Evolutionary conservation across 164 flowering plant genomes (phyloP), one percentile per base, ranked within the genome.

Genomic region (Vitis labrusca): DNA sequence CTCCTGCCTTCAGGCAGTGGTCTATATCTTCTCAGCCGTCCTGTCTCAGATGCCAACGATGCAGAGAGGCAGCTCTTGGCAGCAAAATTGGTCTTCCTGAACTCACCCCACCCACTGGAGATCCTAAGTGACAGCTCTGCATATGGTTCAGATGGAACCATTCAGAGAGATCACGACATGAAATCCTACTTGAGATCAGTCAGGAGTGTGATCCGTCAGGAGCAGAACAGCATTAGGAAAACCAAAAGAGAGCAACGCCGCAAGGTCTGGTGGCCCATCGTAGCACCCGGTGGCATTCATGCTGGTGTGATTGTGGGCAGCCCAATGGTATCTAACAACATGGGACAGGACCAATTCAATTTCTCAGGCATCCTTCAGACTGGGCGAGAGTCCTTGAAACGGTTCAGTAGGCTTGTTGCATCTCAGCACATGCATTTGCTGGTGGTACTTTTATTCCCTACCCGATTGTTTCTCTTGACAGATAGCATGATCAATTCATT

Each of bases 1-100:
- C 94, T 96, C n/a, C 99, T 96, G 67, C 99, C 99, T 29, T 80
- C 90, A 0, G 99, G 99, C 64, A 86, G 87, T 52, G 99, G 99
- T 44, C 78, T 96, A 30, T 96, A 93, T 69, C 70, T 86, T 30
- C 66, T 90, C 15, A 80, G 54, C 17, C 57, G 78, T 50, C 73
- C 85, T 15, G 48, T 64, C 9, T 73, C 85, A 0, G 82, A 82
- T 50, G 61, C 72, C 19, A 68, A 10, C 1, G 74, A 78, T 72
- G 83, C 84, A 62, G 85, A 88, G 76, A 83, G 82, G 80, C 83
- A 71, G 50, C 85, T 90, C 30, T 82, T 60, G 2, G 88, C 93
- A 15, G 99, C 99, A 27, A 83, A 82, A 69, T 19, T 58, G 9
- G 80, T 77, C 9, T 96, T 93, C 80, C 68, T 96, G 19, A 91